Percentiles rank a stretch among this genome's conserved stretches.
These are phyloP conservation scores for Fusarium nelsonii DNA, from an alignment of 2,329 filamentous ascomycete genomes.

Conservation along the genomic window DNA sequence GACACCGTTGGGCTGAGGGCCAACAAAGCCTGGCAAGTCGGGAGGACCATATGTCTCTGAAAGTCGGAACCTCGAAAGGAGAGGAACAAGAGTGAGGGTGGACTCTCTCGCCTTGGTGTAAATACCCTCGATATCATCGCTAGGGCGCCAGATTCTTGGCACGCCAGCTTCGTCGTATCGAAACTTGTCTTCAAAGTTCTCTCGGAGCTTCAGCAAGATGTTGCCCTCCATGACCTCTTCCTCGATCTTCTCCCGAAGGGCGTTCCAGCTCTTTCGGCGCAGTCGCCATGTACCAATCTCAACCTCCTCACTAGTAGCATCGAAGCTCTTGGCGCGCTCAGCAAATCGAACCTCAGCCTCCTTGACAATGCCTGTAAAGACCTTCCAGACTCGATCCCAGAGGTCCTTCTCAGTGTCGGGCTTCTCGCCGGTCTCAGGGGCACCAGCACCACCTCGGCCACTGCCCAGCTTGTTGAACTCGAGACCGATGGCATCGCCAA, in stretches of 20 bases:
- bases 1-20: conserved; percentile 78
- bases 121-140: conserved; percentile 95
- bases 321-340: conserved; percentile 91
- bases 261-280: conserved; percentile 93
- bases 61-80: conserved; percentile 87
- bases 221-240: conserved; percentile 99
- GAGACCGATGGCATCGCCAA: conserved; percentile 87
- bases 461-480: conserved; percentile 98
- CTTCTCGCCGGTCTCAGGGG: conserved; percentile 81
- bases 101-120: conserved; percentile 95
- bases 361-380: conserved; percentile 84
- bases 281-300: conserved; percentile 93
- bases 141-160: conserved; percentile 95
- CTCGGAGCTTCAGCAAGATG: conserved; percentile 90
- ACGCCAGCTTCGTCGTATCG: conserved; percentile 96
- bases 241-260: conserved; percentile 89
- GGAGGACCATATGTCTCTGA: conserved; percentile 80
- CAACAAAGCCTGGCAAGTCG: conserved; percentile 87
- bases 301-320: conserved; percentile 91
- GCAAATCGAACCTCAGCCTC: conserved; percentile 89
- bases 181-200: conserved; percentile 99
- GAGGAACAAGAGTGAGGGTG: conserved; percentile 88
- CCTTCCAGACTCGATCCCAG: conserved; percentile 94
- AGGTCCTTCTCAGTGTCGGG: conserved; percentile 82
- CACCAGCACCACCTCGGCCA: conserved; percentile 83